phyloP scores from a whole-genome alignment of 2,329 filamentous ascomycete species.

The Cytospora schulzeri region DNA sequence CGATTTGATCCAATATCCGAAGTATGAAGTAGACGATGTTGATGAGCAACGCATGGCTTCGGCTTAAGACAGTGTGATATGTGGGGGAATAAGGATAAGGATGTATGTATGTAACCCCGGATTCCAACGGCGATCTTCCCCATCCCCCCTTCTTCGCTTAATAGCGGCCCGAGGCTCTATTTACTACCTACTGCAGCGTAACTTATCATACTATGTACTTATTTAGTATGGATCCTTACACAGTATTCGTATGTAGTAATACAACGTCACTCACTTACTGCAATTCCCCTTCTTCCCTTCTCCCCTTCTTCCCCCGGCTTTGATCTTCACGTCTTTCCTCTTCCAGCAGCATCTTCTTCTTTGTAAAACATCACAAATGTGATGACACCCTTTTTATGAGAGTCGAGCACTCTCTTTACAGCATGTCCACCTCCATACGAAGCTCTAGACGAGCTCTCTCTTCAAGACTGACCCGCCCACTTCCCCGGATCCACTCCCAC shows the following conservation, averaged over 20 bases:
- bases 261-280: slow-evolving; percentile 2
- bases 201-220: no score
- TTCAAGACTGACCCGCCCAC: slow-evolving; percentile 18
- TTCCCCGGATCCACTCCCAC: slow-evolving; percentile 28
- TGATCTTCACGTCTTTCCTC: not conserved
- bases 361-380: not conserved
- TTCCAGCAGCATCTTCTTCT: not conserved
- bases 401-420: slow-evolving; percentile 1
- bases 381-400: slow-evolving; percentile 3
- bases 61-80: slow-evolving; percentile 22
- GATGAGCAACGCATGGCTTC: slow-evolving; percentile 21
- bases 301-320: no score
- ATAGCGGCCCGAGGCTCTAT: slow-evolving; percentile 24
- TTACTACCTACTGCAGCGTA: not conserved
- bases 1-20: no score
- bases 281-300: not conserved
- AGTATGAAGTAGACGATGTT: not conserved
- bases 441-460: slow-evolving; percentile 17
- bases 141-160: no score
- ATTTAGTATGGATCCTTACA: no score
- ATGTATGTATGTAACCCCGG: slow-evolving; percentile 14
- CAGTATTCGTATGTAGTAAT: no score
- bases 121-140: slow-evolving; percentile 9
- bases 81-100: no score
- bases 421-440: slow-evolving; percentile 18